A percentile compares a stretch with the other conserved stretches of the same genome.
Conservation (phyloP, 2,329 filamentous ascomycete genomes). For the Verticillium dahliae region DNA sequence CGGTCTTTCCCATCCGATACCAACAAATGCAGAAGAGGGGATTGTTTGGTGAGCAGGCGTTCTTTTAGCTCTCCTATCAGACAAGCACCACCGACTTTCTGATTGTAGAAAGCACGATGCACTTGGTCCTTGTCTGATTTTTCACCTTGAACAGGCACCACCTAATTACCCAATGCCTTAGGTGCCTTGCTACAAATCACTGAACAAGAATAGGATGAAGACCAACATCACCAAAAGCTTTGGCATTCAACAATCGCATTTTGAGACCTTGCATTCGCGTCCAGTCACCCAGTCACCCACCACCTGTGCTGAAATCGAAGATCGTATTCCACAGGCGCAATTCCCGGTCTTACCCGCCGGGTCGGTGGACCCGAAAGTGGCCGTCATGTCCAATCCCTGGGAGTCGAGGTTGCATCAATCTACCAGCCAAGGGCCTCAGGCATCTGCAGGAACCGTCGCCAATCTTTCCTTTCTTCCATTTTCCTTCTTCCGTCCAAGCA, state of each 20-base stretch:
- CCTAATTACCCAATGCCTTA: no score
- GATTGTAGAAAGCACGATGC: no score
- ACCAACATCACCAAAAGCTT: neutral
- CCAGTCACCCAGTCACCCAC: neutral
- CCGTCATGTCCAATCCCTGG: neutral
- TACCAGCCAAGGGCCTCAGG: constrained; percentile 6
- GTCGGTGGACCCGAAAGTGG: neutral
- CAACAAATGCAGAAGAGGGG: no score
- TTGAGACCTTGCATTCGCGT: neutral
- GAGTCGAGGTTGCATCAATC: neutral
- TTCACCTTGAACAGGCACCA: no score
- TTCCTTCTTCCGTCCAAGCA: constrained; percentile 1
- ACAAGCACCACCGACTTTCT: no score
- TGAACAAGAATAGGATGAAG: neutral
- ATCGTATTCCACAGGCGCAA: neutral
- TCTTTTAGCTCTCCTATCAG: no score
- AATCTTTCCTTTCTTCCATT: neutral
- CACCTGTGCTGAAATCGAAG: neutral
- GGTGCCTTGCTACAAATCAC: neutral
- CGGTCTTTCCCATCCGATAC: no score
- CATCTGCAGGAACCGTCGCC: constrained; percentile 1
- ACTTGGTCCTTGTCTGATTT: no score
- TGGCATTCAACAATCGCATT: neutral
- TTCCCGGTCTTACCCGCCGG: neutral
- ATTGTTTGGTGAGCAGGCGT: no score